Evolutionary conservation across 2,329 filamentous ascomycete species (phyloP).

Genomic region (Ophiostoma ulmi): DNA sequence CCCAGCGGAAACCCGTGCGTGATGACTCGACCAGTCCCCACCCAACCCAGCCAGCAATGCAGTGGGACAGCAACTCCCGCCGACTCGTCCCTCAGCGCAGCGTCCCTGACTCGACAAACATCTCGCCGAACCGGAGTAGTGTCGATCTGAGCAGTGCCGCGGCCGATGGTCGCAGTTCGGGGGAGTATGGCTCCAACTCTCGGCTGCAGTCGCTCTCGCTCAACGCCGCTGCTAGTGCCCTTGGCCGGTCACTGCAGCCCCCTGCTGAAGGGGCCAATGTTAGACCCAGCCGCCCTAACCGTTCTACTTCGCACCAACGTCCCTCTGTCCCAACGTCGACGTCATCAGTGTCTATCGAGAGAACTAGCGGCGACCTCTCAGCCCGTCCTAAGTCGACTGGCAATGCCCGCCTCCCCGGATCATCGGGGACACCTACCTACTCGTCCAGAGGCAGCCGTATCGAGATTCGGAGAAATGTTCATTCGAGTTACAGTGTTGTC

Average conservation of each 20-base stretch:
- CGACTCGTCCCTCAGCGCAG: constrained; percentile 39
- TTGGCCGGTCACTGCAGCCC: constrained; percentile 31
- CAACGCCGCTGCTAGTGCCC: constrained; percentile 53
- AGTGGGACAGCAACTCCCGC: constrained; percentile 54
- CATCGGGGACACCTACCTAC: background rate
- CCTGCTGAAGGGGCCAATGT: background rate
- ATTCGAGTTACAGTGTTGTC: constrained; percentile 23
- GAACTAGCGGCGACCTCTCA: background rate
- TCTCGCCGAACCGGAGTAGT: constrained; percentile 31
- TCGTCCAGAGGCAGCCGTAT: constrained; percentile 16
- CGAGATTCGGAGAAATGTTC: constrained; percentile 25
- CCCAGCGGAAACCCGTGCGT: constrained; percentile 16
- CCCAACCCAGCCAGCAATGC: constrained; percentile 31
- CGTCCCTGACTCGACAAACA: constrained; percentile 36
- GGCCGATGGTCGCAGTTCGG: constrained; percentile 37
- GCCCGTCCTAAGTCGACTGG: constrained; percentile 21
- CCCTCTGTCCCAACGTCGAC: background rate
- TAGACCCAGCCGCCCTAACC: constrained; percentile 1
- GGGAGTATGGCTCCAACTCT: constrained; percentile 34
- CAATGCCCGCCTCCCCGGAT: constrained; percentile 12
- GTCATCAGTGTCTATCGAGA: background rate
- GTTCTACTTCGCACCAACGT: constrained; percentile 23
- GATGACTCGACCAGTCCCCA: constrained; percentile 31
- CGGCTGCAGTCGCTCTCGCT: constrained; percentile 45
- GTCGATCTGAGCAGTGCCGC: constrained; percentile 26